Base-by-base conservation (phyloP, 2,329 filamentous ascomycete species). In the Fusarium sp. region DNA sequence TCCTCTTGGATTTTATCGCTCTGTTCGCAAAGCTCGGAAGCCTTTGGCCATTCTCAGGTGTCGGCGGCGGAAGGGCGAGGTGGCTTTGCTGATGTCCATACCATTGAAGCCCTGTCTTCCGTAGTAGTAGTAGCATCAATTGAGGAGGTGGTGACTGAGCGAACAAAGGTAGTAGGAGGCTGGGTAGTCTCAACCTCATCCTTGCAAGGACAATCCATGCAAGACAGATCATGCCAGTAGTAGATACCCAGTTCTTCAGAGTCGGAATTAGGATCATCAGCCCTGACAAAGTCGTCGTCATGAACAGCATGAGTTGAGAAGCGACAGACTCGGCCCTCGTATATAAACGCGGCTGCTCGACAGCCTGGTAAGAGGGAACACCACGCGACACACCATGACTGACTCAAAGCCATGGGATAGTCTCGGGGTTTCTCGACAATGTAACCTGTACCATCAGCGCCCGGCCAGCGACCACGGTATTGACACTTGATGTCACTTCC, bases 321-420 rank as follows among this genome's bases (percentile, higher is more conserved):
- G 9, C 59, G 57, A 4, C 59, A 63, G 0, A 58, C 61, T 20
- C 56, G 10, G 5, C 38, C 16, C 5, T 27, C 32, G 1, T 45
- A 46, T 5, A 63, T 53, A n/a, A 42, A 51, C 0, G 59, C 57
- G 2, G 59, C 59, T 2, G 59, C 44, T 24, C 49, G 59, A 24
- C 59, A 62, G 5, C 59, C 59, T 0, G 59, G 59, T 3, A 27
- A 62, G 1, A 63, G 38, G 0, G 57, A 53, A 18, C 59, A 63
- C 57, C 59, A 63, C 5, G 56, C 57, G 8, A 63, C 59, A 22
- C 59, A 63, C 59, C 57, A 62, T 29, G 44, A 40, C 14, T 63
- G 57, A 11, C 59, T 63, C 45, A 43, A 53, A 3, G 59, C 24
- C 38, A 24, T 61, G 20, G 59, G 57, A 14, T 63, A 63, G 20